A percentile compares a stretch with the other conserved stretches of the same genome.
phyloP scores from a whole-genome alignment of 2,329 filamentous ascomycete species.

The Lasiodiplodia sp. region DNA sequence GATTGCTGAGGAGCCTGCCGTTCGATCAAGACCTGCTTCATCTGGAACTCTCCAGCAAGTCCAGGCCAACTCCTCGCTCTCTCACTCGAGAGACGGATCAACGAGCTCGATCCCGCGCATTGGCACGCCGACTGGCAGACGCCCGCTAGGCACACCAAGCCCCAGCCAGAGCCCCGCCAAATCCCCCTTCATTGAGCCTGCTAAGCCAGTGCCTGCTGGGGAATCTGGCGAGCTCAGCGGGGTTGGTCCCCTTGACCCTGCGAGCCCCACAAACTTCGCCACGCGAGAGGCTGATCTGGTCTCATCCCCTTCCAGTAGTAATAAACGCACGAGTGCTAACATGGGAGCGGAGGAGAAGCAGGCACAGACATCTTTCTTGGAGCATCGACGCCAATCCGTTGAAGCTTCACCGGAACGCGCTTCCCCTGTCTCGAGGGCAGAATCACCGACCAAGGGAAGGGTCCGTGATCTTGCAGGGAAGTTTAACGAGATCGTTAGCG shows the following conservation, averaged over 20 bases:
- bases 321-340: conserved; percentile 36
- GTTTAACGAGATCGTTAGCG: conserved; percentile 53
- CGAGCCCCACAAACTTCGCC: conserved; percentile 41
- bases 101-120: conserved; percentile 47
- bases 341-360: conserved; percentile 42
- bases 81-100: conserved; percentile 51
- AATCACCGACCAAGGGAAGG: conserved; percentile 58
- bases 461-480: conserved; percentile 61
- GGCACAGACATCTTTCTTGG: conserved; percentile 46
- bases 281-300: conserved; percentile 49
- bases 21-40: conserved; percentile 46
- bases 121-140: conserved; percentile 59
- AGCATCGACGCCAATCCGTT: conserved; percentile 40
- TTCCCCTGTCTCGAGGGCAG: conserved; percentile 46
- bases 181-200: conserved; percentile 60
- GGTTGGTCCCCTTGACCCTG: conserved; percentile 44
- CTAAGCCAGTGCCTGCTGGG: conserved; percentile 53
- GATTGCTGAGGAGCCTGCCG: conserved; percentile 62
- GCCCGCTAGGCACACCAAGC: conserved; percentile 64
- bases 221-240: conserved; percentile 55
- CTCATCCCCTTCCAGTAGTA: conserved; percentile 37
- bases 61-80: conserved; percentile 44
- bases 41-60: conserved; percentile 18
- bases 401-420: conserved; percentile 41
- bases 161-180: conserved; percentile 68